Conservation (phyloP, 2,329 filamentous ascomycete species). For the Clonostachys rhizophaga region DNA sequence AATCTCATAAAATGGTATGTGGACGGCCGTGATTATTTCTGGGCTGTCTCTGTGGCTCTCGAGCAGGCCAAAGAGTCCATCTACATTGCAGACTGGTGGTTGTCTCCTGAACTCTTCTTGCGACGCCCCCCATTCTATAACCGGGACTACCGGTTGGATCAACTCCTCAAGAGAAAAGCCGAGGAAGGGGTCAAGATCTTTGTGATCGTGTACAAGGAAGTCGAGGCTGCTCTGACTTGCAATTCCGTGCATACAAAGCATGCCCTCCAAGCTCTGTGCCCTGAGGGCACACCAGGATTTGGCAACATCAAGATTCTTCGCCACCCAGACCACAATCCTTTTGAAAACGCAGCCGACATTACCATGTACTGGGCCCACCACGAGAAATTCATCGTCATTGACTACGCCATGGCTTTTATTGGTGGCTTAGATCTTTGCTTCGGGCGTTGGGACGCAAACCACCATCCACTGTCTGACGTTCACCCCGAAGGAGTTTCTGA, state of each 20-base stretch:
- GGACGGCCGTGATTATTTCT: conserved; percentile 92
- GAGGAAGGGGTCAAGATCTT: conserved; percentile 94
- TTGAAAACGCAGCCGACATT: conserved; percentile 93
- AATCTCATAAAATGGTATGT: conserved; percentile 97
- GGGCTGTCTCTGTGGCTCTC: conserved; percentile 85
- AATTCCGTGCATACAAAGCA: conserved; percentile 93
- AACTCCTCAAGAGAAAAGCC: conserved; percentile 80
- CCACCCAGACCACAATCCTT: conserved; percentile 91
- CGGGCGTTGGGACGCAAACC: conserved; percentile 84
- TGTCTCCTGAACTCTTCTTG: conserved; percentile 83
- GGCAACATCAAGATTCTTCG: conserved; percentile 88
- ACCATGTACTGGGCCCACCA: conserved; percentile 98
- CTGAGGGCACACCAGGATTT: conserved; percentile 73
- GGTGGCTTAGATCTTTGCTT: conserved; percentile 95
- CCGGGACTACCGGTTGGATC: conserved; percentile 84
- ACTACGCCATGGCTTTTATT: conserved; percentile 87
- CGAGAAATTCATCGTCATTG: conserved; percentile 95
- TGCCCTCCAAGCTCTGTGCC: conserved; percentile 73
- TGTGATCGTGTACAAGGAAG: conserved; percentile 88
- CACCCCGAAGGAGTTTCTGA: conserved; percentile 78
- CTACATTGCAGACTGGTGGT: conserved; percentile 97
- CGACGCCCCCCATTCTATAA: conserved; percentile 77
- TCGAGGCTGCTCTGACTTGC: conserved; percentile 77
- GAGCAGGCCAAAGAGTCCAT: conserved; percentile 88
- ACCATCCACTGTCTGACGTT: conserved; percentile 81